Conservation (phyloP, 2,329 filamentous ascomycete genomes). For the Rutstroemia sp. region DNA sequence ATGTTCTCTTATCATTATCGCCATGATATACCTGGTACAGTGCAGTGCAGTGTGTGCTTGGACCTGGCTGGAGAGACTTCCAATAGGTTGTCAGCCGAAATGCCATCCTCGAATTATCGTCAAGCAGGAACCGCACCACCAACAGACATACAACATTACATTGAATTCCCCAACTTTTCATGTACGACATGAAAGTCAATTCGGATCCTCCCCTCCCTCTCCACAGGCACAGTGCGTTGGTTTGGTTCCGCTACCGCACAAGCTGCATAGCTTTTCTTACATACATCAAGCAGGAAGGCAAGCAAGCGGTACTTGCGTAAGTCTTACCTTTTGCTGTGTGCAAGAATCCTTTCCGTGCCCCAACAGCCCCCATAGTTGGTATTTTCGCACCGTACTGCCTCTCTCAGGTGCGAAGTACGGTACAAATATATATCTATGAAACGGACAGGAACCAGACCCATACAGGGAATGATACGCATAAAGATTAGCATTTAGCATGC, state of each 20-base stretch:
- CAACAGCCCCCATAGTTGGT: no score
- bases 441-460: no score
- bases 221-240: neutral
- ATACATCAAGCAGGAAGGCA: neutral
- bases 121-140: neutral
- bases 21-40: neutral
- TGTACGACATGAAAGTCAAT: neutral
- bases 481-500: no score
- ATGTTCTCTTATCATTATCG: slow-evolving; percentile 6
- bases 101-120: slow-evolving; percentile 1
- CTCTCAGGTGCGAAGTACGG: no score
- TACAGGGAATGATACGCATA: no score
- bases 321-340: neutral
- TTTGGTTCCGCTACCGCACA: neutral
- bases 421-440: no score
- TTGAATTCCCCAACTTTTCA: neutral
- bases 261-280: no score
- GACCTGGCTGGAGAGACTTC: no score
- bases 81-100: neutral
- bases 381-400: no score
- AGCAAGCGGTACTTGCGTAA: neutral
- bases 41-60: neutral
- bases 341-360: neutral
- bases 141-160: neutral
- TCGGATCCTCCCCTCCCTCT: neutral